Percentiles rank a stretch among this genome's conserved stretches.
These are phyloP conservation scores for Metschnikowia bowlesiae DNA, from an alignment of 805 yeast species.

Conservation along the genomic window DNA sequence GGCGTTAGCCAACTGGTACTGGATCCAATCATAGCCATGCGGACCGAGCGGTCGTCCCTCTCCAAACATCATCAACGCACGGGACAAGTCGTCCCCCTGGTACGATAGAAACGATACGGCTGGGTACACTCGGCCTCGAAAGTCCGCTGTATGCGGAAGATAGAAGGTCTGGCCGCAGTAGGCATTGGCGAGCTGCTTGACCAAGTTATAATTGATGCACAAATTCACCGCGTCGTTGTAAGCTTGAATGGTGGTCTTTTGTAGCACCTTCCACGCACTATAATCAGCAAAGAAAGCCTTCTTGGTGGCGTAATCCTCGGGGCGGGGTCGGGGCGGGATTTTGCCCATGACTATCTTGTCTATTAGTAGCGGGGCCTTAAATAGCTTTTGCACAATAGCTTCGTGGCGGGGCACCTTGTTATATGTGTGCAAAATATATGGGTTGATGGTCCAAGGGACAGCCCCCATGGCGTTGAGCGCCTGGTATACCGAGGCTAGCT, in stretches of 20 bases:
- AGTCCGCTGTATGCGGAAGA: conserved; percentile 37
- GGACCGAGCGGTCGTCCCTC: conserved; percentile 31
- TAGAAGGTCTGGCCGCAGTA: conserved; percentile 33
- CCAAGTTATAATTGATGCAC: conserved; percentile 15
- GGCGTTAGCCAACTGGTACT: conserved; percentile 35
- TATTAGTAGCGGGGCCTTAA: conserved; percentile 18
- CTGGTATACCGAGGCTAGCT: conserved; percentile 25
- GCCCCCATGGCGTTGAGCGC: conserved; percentile 28
- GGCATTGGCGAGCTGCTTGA: conserved; percentile 21
- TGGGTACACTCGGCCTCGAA: conserved; percentile 41
- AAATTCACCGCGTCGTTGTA: conserved; percentile 2
- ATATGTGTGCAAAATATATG: conserved; percentile 20
- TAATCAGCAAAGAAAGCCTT: background rate
- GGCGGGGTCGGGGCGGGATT: conserved; percentile 2
- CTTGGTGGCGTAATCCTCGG: conserved; percentile 1
- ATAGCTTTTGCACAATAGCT: conserved; percentile 20
- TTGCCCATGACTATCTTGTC: background rate
- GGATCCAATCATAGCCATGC: conserved; percentile 34
- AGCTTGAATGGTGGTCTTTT: background rate
- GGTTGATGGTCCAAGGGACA: conserved; percentile 35
- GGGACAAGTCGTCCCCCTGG: conserved; percentile 31
- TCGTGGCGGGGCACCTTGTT: conserved; percentile 4
- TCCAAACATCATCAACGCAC: conserved; percentile 38
- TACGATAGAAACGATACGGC: conserved; percentile 31
- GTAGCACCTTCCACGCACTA: conserved; percentile 4